These are phyloP conservation scores for Lactarius tabidus DNA, from an alignment of 768 basidiomycete species.

Conservation along the genomic window DNA sequence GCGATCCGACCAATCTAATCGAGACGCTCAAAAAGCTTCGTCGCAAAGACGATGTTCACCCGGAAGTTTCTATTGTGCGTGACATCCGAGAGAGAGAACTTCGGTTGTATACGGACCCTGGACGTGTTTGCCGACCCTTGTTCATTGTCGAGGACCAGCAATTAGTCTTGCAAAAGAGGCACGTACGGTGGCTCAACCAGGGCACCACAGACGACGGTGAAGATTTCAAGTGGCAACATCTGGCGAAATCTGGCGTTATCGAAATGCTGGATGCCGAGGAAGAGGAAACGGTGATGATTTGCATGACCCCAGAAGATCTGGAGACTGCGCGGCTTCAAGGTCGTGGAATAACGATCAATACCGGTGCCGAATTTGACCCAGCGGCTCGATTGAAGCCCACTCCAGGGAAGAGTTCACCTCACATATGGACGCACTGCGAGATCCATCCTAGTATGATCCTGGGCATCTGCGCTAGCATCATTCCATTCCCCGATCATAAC, in stretches of 20 bases:
- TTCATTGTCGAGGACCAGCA: slow-evolving; percentile 96
- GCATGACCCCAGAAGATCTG: slow-evolving; percentile 95
- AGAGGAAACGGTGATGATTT: slow-evolving; percentile 99
- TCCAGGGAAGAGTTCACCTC: slow-evolving; percentile 57
- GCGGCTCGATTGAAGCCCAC: slow-evolving; percentile 79
- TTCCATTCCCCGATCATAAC: slow-evolving; percentile 99
- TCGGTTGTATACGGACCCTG: slow-evolving; percentile 92
- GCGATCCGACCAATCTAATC: slow-evolving; percentile 88
- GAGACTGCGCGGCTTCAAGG: slow-evolving; percentile 69
- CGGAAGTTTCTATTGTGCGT: slow-evolving; percentile 95
- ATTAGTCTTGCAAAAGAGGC: slow-evolving; percentile 76
- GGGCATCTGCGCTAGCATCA: slow-evolving; percentile 97
- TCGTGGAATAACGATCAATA: slow-evolving; percentile 45
- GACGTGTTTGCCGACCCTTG: slow-evolving; percentile 92
- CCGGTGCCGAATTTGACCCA: slow-evolving; percentile 72
- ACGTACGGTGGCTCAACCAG: slow-evolving; percentile 67
- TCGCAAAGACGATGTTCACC: slow-evolving; percentile 90
- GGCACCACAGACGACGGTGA: slow-evolving; percentile 49
- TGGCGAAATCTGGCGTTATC: slow-evolving; percentile 84
- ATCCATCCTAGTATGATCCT: slow-evolving; percentile 99
- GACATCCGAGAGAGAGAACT: slow-evolving; percentile 96
- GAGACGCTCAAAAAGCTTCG: slow-evolving; percentile 90
- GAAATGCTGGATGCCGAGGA: slow-evolving; percentile 97
- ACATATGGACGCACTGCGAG: slow-evolving; percentile 98
- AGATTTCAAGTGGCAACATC: slow-evolving; percentile 68